Conservation (phyloP, 106 monocot species). For the Apostasia ramifera region DNA sequence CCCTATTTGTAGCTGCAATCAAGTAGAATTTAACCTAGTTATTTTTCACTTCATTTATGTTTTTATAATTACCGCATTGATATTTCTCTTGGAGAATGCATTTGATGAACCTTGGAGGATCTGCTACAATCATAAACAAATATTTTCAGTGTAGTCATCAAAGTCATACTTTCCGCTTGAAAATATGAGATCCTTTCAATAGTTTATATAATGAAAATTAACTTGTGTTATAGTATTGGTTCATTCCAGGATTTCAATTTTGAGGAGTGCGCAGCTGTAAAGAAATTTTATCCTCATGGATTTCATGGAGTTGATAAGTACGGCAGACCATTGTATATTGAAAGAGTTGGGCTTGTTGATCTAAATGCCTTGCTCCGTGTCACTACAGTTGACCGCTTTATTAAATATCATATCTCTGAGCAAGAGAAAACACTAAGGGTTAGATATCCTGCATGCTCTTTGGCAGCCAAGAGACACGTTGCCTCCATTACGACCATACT, state of each 20-base stretch:
- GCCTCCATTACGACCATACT: conserved; percentile 45
- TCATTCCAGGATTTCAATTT: conserved; percentile 43
- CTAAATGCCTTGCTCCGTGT: conserved; percentile 28
- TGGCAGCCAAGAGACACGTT: conserved; percentile 50
- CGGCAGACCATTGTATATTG: conserved; percentile 70
- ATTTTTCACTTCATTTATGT: too few relatives aligned
- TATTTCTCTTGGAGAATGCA: too few relatives aligned
- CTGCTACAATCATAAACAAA: too few relatives aligned
- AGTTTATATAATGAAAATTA: too few relatives aligned
- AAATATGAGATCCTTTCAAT: too few relatives aligned
- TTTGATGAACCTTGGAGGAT: too few relatives aligned
- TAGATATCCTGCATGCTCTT: conserved; percentile 59
- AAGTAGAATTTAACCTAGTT: too few relatives aligned
- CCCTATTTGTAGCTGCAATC: too few relatives aligned
- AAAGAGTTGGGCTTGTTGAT: conserved; percentile 50
- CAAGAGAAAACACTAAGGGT: conserved; percentile 56
- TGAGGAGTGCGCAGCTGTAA: conserved; percentile 42
- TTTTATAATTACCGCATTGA: too few relatives aligned
- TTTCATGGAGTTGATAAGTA: conserved; percentile 68
- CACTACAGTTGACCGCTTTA: conserved; percentile 39
- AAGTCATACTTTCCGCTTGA: too few relatives aligned
- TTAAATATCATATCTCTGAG: conserved; percentile 58
- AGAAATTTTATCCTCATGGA: conserved; percentile 60
- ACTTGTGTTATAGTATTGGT: too few relatives aligned
- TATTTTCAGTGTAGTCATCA: too few relatives aligned